Evolutionary conservation across 2,329 filamentous ascomycete genomes (phyloP), one percentile per base, ranked within the genome.

Genomic region (Colletotrichum sidae): DNA sequence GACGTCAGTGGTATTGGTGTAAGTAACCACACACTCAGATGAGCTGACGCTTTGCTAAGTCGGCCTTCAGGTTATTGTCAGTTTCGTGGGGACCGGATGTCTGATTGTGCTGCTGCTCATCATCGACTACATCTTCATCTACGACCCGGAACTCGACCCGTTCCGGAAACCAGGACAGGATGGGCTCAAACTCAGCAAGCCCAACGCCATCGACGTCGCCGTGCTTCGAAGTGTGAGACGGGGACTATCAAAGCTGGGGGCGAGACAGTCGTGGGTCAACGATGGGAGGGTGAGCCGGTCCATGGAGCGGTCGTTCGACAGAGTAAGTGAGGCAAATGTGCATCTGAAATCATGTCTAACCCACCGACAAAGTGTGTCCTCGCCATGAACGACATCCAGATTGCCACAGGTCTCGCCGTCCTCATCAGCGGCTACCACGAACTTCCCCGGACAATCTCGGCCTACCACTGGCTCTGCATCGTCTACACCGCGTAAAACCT

Each of bases 341-440:
- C 25, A 25, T 25, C 25, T 25, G 25, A 25, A 5, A 25, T 25
- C 4, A 25, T 1, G 1, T 25, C 25, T 25, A 25, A 25, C 25
- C 25, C 25, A 25, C 25, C 25, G 25, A 4, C 25, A 25, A 25
- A 53, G 50, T 53, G 35, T 13, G 15, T 53, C 10, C n/a, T 53
- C 2, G 4, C 50, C 8, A 53, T 53, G 35, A 53, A 38, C 9
- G 50, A 53, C 25, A 13, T 53, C 8, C 50, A 53, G 11, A 13
- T 53, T 12, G 37, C 13, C 1, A 53, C 50, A 1, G 50, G 50
- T 10, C 34, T 53, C 11, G 35, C 50, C 2, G 11, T 53, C 4
- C 50, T 53, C 1, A 53, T 53, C 50, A 53, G 50, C 6, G 50
- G n/a, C 4, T 53, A 39, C 35, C 50, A 53, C n/a, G 50, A 15